Percentiles rank a stretch among this genome's conserved stretches.
phyloP scores from a whole-genome alignment of 169 alveolate species.

The Hammondia hammondi region DNA sequence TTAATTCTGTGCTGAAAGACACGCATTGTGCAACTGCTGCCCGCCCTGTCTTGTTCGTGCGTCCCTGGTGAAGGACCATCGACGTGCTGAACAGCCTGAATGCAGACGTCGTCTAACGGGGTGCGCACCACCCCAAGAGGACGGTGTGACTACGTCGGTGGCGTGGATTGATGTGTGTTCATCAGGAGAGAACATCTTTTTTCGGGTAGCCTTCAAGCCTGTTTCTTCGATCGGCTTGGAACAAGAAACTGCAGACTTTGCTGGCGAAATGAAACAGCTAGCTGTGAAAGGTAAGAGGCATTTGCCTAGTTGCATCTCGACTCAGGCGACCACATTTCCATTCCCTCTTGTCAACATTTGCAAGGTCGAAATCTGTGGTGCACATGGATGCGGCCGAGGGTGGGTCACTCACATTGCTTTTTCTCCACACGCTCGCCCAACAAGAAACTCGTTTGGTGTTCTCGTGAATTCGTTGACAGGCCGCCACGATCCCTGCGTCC shows the following conservation, averaged over 20 bases:
- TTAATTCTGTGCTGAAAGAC: neutral
- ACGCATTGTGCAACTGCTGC: neutral
- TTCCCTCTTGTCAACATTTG: too few relatives aligned
- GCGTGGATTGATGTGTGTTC: neutral
- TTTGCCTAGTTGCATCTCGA: neutral
- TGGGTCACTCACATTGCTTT: too few relatives aligned
- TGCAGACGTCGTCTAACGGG: too few relatives aligned
- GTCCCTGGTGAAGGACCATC: too few relatives aligned
- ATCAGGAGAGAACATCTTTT: conserved; percentile 52
- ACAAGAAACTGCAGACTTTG: conserved; percentile 74
- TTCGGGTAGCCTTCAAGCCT: conserved; percentile 83
- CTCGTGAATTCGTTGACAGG: conserved; percentile 3
- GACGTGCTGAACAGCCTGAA: too few relatives aligned
- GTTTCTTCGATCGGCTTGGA: conserved; percentile 81
- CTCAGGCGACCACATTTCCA: neutral
- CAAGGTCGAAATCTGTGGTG: too few relatives aligned
- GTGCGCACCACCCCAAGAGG: neutral
- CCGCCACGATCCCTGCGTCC: conserved; percentile 86
- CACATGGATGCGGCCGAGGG: too few relatives aligned
- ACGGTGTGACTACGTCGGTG: neutral
- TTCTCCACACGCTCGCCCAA: too few relatives aligned
- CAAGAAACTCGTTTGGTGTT: too few relatives aligned
- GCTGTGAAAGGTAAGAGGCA: conserved; percentile 19
- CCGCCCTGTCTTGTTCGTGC: too few relatives aligned
- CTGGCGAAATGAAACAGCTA: conserved; percentile 47